Evolutionary conservation across 2,329 filamentous ascomycete species (phyloP), one percentile per base, ranked within the genome.

Genomic region (Geosmithia morbida): DNA sequence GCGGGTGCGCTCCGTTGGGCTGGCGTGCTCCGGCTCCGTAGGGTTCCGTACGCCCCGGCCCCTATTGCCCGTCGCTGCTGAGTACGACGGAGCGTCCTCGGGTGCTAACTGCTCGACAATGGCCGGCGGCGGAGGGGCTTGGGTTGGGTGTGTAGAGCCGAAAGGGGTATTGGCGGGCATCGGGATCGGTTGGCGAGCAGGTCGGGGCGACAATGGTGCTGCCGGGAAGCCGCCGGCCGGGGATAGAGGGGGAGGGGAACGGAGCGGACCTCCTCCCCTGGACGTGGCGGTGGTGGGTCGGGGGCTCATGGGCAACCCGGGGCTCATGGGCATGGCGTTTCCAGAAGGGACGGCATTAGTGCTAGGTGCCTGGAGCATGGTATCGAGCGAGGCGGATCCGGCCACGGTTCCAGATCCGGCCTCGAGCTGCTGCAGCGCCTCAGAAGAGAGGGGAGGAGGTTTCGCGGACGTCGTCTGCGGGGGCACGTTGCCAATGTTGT

Each of bases 151-250:
- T 16, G 33, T 14, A 8, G 50, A 48, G 17, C 77, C 74, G 47
- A 81, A 70, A 11, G 83, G 77, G 0, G 83, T 83, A 49, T 81
- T 81, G 19, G 81, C 80, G 17, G 84, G 82, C 33, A 88, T 65
- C 3, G 84, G 83, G 43, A 86, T 82, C 2, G 83, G 77, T 54
- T 86, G 80, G 54, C 84, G 79, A 30, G 84, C 81, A 44, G 83
- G 77, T 54, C 86, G 79, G 6, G 87, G 83, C 6, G 84, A 85
- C 29, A 86, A 68, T 43, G 81, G 79, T 45, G 77, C 59, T 7
- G 67, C 69, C 19, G 70, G 59, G 46, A 71, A 67, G 6, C 11
- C 33, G 33, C 11, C 33, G 14, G 11, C 33, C 33, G 48, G 80
- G 30, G 87, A 87, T 56, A 85, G 67, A 16, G 85, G 80, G 47